Base-by-base conservation (phyloP, 2,329 filamentous ascomycete species). In the Penicillium sp. region DNA sequence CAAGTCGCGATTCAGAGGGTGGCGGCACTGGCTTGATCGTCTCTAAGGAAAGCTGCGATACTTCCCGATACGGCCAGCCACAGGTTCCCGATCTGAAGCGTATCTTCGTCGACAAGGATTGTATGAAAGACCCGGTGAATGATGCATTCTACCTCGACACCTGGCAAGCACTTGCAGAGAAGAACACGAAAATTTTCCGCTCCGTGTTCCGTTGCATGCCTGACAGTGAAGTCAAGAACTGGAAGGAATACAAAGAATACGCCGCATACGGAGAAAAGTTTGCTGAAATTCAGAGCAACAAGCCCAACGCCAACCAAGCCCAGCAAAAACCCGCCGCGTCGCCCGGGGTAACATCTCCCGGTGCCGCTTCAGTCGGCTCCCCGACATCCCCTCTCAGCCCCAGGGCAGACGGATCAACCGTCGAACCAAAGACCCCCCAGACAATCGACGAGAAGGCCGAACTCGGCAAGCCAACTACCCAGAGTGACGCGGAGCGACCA, bases 181-280 rank as follows among this genome's bases (percentile, higher is more conserved):
- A 97, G 78, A 99, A 99, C 71, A 99, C 94, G 3, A 93, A 92
- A 70, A 83, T 99, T 44, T 99, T 90, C 77, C 89, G 94, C 28
- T 86, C 89, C 57, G 93, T 99, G 8, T 99, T 99, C 79, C 87
- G 92, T 43, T 97, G 92, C 74, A 95, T 96, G 90, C 94, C 94
- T 1, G 94, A 99, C 71, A 97, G 87, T 48, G 91, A 97, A 68
- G 94, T 96, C 23, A 88, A 86, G 60, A 93, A 89, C 39, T 99
- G 94, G 94, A 87, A 89, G 62, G 90, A 96, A 60, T 99, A 99
- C 74, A 88, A 90, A 59, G 89, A 95, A 62, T 96, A 89, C 68
- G 81, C 84, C 50, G 82, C 86, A 4, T 97, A 97, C 70, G 82
- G 83, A 16, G 86, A 89, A 62, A 84, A 87, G 42, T 97, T 99